Conservation (phyloP, 441 rosid species). For the Breynia disticha region DNA sequence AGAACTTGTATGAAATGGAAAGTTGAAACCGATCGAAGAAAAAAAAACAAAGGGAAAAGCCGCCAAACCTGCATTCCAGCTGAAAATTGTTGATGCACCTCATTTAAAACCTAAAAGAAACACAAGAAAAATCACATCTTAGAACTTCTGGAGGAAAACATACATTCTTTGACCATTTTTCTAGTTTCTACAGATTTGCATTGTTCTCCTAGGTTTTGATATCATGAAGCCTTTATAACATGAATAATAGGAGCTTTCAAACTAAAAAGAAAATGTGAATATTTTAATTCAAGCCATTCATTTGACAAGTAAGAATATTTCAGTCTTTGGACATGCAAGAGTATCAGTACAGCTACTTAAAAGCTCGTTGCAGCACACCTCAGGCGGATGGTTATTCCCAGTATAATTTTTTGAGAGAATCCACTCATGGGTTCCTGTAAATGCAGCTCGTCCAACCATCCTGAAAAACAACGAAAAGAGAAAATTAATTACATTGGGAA, state of each 20-base stretch:
- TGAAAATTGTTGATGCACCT: slow-evolving; percentile 69
- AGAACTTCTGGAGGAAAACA: not conserved
- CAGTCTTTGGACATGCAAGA: too few relatives aligned
- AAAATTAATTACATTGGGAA: slow-evolving; percentile 1
- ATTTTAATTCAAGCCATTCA: too few relatives aligned
- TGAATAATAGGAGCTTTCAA: too few relatives aligned
- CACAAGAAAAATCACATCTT: slow-evolving; percentile 1
- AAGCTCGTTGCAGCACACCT: slow-evolving; percentile 36
- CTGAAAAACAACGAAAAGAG: slow-evolving; percentile 31
- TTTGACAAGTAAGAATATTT: too few relatives aligned
- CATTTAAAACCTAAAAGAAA: slow-evolving; percentile 50
- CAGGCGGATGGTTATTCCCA: slow-evolving; percentile 54
- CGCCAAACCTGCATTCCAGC: slow-evolving; percentile 80
- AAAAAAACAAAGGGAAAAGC: slow-evolving; percentile 9
- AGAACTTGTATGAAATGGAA: slow-evolving; percentile 6
- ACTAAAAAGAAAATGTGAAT: too few relatives aligned
- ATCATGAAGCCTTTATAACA: too few relatives aligned
- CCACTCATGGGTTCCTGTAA: slow-evolving; percentile 83
- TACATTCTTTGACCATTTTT: too few relatives aligned
- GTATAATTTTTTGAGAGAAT: slow-evolving; percentile 46
- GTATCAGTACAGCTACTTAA: not conserved
- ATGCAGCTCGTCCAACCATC: slow-evolving; percentile 85
- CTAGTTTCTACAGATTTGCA: too few relatives aligned
- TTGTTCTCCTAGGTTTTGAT: too few relatives aligned
- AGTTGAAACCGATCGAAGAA: slow-evolving; percentile 1